phyloP scores from a whole-genome alignment of 2,329 filamentous ascomycete species.

The Hirsutella rhossiliensis region DNA sequence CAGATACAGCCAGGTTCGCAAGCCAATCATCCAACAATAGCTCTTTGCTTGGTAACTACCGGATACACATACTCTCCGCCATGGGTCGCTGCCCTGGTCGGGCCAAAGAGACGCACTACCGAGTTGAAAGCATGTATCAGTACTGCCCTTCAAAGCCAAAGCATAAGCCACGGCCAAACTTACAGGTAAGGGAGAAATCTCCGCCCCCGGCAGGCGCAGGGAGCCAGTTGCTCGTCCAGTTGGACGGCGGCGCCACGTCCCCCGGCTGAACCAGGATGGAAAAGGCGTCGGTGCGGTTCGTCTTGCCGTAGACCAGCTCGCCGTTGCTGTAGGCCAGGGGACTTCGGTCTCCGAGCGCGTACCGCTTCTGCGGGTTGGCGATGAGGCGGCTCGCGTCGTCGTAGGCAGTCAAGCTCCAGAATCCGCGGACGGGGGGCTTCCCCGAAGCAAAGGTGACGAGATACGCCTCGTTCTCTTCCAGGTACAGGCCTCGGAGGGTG shows the following conservation, averaged over 20 bases:
- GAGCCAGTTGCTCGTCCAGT: slow-evolving; percentile 11
- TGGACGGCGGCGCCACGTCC: slow-evolving; percentile 11
- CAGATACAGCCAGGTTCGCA: not conserved
- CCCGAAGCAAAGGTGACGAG: slow-evolving; percentile 4
- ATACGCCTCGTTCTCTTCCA: slow-evolving; percentile 2
- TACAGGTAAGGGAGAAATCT: not conserved
- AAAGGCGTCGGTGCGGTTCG: slow-evolving; percentile 7
- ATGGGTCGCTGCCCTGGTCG: not conserved
- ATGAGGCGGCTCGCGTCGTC: slow-evolving; percentile 11
- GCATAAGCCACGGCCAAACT: no score
- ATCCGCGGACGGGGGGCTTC: slow-evolving; percentile 6
- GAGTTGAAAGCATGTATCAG: not conserved
- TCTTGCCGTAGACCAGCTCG: slow-evolving; percentile 1
- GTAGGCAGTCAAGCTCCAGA: slow-evolving; percentile 17
- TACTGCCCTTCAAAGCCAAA: no score
- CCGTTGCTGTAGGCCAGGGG: slow-evolving; percentile 15
- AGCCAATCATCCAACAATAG: slow-evolving; percentile 1
- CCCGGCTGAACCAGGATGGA: slow-evolving; percentile 15
- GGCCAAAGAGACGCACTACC: slow-evolving; percentile 1
- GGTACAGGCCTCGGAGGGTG: not conserved
- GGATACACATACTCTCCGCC: not conserved
- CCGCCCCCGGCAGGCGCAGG: not conserved
- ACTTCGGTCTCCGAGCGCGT: slow-evolving; percentile 12
- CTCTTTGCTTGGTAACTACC: not conserved
- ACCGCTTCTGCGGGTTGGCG: slow-evolving; percentile 10